phyloP scores from a whole-genome alignment of 345 rosid genomes.

The Lepidium aucheri region DNA sequence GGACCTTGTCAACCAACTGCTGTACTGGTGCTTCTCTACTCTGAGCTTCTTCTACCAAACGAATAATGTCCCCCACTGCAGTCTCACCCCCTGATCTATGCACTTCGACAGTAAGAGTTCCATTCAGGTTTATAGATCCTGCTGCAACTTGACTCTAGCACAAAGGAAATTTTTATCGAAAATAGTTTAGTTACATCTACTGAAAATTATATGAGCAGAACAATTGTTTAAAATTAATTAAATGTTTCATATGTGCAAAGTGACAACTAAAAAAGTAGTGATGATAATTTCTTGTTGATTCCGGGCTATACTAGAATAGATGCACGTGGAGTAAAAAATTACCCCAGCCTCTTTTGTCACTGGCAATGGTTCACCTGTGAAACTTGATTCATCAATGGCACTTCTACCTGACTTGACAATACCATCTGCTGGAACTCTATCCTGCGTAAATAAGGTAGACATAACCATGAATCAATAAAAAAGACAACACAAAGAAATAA shows the following conservation, averaged over 20 bases:
- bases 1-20: slow-evolving; percentile 89
- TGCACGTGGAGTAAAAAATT: slow-evolving; percentile 24
- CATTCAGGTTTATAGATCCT: slow-evolving; percentile 92
- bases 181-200: neutral
- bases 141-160: slow-evolving; percentile 88
- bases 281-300: neutral
- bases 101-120: slow-evolving; percentile 86
- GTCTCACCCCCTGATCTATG: slow-evolving; percentile 97
- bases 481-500: neutral
- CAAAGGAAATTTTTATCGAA: slow-evolving; percentile 16
- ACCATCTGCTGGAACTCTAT: slow-evolving; percentile 93
- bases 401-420: slow-evolving; percentile 92
- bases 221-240: neutral
- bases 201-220: neutral
- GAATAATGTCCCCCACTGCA: slow-evolving; percentile 83
- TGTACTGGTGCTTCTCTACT: slow-evolving; percentile 93
- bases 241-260: neutral
- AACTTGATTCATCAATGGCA: slow-evolving; percentile 86
- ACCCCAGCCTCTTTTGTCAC: slow-evolving; percentile 89
- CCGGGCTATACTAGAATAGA: slow-evolving; percentile 1
- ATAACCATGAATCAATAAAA: neutral
- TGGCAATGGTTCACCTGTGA: slow-evolving; percentile 97
- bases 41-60: slow-evolving; percentile 96
- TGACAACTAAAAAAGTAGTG: neutral
- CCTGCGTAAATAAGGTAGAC: slow-evolving; percentile 39